Conservation (phyloP, 2,329 filamentous ascomycete genomes). For the Colletotrichum higginsianum region DNA sequence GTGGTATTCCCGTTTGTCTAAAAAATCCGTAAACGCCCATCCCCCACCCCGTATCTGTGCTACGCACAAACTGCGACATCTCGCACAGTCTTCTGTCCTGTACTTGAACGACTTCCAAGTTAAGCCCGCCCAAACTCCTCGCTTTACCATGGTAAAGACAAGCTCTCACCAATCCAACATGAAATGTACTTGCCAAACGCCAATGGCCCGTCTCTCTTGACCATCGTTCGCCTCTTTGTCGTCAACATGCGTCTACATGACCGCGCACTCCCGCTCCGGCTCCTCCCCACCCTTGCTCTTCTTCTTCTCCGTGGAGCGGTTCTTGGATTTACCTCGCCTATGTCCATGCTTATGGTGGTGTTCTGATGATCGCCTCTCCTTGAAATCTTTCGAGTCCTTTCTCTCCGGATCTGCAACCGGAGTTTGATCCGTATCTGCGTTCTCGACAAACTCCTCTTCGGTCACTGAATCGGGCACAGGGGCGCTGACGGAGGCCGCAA, state of each 20-base stretch:
- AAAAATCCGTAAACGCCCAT: conserved; percentile 27
- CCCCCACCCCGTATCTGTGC: background rate
- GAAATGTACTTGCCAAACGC: conserved; percentile 3
- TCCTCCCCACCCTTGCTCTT: conserved; percentile 51
- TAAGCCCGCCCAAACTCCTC: conserved; percentile 38
- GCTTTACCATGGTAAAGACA: conserved; percentile 26
- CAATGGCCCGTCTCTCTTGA: background rate
- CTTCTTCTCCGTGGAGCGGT: conserved; percentile 52
- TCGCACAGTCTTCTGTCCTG: background rate
- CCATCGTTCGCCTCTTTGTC: background rate
- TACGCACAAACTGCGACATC: background rate
- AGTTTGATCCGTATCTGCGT: conserved; percentile 23
- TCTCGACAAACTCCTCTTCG: conserved; percentile 43
- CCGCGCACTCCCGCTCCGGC: conserved; percentile 63
- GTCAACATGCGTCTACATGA: conserved; percentile 58
- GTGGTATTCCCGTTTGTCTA: conserved; percentile 31
- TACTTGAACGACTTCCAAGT: conserved; percentile 21
- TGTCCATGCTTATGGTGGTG: conserved; percentile 53
- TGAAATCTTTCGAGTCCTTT: conserved; percentile 43
- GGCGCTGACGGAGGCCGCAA: conserved; percentile 28
- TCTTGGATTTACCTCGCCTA: conserved; percentile 56
- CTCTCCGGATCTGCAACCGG: conserved; percentile 26
- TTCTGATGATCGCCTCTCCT: conserved; percentile 40
- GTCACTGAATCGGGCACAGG: conserved; percentile 38
- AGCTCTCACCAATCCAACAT: conserved; percentile 20